Percentiles rank a stretch among this genome's conserved stretches.
These are phyloP conservation scores for Intubia oerlemansii DNA, from an alignment of 2,329 filamentous ascomycete genomes.

Conservation along the genomic window DNA sequence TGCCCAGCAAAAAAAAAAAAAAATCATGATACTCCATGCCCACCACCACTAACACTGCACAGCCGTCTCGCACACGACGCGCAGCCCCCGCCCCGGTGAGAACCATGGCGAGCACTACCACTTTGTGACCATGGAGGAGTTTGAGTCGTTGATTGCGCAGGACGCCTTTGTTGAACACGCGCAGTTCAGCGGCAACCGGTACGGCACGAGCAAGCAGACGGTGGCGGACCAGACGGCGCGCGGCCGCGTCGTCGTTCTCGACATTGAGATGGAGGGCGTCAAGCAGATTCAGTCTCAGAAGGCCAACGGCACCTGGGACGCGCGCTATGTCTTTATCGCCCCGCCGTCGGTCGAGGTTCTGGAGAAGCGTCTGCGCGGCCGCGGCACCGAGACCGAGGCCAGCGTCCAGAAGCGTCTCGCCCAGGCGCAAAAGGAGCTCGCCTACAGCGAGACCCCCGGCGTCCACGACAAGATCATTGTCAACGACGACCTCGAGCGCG, in stretches of 20 bases:
- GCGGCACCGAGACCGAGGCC: slow-evolving; percentile 61
- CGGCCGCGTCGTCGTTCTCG: slow-evolving; percentile 59
- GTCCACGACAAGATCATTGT: slow-evolving; percentile 22
- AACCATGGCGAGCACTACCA: slow-evolving; percentile 61
- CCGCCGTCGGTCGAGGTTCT: slow-evolving; percentile 57
- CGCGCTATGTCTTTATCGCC: slow-evolving; percentile 67
- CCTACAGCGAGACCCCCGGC: slow-evolving; percentile 45
- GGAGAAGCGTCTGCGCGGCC: slow-evolving; percentile 50
- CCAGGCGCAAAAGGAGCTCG: slow-evolving; percentile 56
- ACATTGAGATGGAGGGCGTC: slow-evolving; percentile 97
- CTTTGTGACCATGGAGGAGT: slow-evolving; percentile 46
- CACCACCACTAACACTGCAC: neutral
- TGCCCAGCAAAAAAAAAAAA: too few relatives aligned
- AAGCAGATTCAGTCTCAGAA: slow-evolving; percentile 47
- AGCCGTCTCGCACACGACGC: slow-evolving; percentile 56
- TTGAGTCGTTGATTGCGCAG: slow-evolving; percentile 43
- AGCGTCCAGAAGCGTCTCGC: slow-evolving; percentile 44
- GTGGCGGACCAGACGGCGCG: slow-evolving; percentile 39
- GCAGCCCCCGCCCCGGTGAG: slow-evolving; percentile 54
- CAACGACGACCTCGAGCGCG: slow-evolving; percentile 22
- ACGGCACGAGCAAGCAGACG: slow-evolving; percentile 65
- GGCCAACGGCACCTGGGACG: slow-evolving; percentile 39
- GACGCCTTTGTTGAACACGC: slow-evolving; percentile 71
- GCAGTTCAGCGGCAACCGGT: slow-evolving; percentile 65
- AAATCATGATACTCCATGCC: too few relatives aligned